These are phyloP conservation scores for Calonectria crousiana DNA, from an alignment of 2,329 filamentous ascomycete genomes.

Conservation along the genomic window DNA sequence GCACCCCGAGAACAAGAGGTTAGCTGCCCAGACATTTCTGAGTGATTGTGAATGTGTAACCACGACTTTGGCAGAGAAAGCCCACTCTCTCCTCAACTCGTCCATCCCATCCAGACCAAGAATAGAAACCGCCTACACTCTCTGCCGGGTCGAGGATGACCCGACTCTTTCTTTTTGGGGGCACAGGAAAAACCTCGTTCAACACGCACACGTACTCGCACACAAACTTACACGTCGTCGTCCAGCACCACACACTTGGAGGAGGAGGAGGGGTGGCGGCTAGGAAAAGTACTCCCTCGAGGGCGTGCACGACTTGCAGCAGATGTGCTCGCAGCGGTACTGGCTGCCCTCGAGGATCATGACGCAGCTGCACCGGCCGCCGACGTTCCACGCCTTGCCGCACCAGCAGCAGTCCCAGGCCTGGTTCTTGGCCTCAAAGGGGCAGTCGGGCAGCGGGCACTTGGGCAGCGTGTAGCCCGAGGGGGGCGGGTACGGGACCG, in stretches of 20 bases:
- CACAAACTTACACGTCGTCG: neutral
- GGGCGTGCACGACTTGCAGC: constrained; percentile 63
- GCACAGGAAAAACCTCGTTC: neutral
- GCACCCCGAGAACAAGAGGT: neutral
- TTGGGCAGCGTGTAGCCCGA: constrained; percentile 55
- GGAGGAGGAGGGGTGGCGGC: neutral
- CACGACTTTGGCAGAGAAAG: neutral
- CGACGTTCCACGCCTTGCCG: constrained; percentile 64
- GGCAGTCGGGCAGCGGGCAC: constrained; percentile 61
- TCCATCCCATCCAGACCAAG: neutral
- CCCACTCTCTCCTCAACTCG: neutral
- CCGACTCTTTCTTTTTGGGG: neutral
- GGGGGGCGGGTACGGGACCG: constrained; percentile 62
- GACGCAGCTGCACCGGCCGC: constrained; percentile 63
- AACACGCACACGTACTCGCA: neutral
- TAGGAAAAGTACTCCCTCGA: constrained; percentile 49
- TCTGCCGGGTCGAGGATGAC: neutral
- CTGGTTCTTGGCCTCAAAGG: constrained; percentile 62
- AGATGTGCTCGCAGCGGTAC: constrained; percentile 66
- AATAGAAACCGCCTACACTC: neutral
- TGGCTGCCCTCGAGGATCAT: constrained; percentile 64
- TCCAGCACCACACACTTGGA: neutral
- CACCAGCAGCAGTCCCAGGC: constrained; percentile 70
- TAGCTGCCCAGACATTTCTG: neutral
- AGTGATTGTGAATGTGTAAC: neutral